Conservation (phyloP, 2,329 filamentous ascomycete genomes). For the Ascochyta rabiei region DNA sequence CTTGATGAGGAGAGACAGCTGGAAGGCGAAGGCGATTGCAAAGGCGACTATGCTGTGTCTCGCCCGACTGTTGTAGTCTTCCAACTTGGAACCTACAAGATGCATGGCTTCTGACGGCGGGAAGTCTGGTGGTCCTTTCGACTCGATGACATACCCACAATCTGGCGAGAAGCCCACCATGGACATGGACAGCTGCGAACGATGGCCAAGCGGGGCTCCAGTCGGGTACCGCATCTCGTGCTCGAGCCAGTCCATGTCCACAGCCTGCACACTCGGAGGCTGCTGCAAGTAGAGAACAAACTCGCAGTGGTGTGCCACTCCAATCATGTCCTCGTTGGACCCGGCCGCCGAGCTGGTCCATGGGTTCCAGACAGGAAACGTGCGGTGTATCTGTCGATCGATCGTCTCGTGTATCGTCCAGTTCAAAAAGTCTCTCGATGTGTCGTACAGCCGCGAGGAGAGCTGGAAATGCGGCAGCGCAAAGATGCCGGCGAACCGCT, state of each 20-base stretch:
- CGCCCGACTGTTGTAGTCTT: slow-evolving; percentile 60
- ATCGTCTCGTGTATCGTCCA: slow-evolving; percentile 72
- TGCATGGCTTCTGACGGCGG: slow-evolving; percentile 59
- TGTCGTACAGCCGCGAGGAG: slow-evolving; percentile 57
- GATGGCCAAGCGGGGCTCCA: slow-evolving; percentile 59
- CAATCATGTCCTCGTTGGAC: slow-evolving; percentile 60
- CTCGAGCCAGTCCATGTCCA: slow-evolving; percentile 60
- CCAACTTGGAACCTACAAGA: slow-evolving; percentile 62
- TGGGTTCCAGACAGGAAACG: slow-evolving; percentile 63
- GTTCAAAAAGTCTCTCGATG: slow-evolving; percentile 66
- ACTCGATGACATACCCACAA: slow-evolving; percentile 69
- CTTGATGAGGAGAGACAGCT: slow-evolving; percentile 63
- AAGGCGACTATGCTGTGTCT: slow-evolving; percentile 61
- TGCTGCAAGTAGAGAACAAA: slow-evolving; percentile 86
- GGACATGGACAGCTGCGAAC: slow-evolving; percentile 63
- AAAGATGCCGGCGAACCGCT: slow-evolving; percentile 87
- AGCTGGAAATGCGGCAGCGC: slow-evolving; percentile 82
- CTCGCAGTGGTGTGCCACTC: slow-evolving; percentile 82
- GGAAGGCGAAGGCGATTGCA: slow-evolving; percentile 55
- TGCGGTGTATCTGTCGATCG: slow-evolving; percentile 66
- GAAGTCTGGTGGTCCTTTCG: slow-evolving; percentile 63
- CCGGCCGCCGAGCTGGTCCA: slow-evolving; percentile 76
- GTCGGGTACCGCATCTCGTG: slow-evolving; percentile 65
- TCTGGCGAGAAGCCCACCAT: slow-evolving; percentile 69
- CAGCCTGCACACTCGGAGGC: slow-evolving; percentile 27